phyloP scores from a whole-genome alignment of 441 rosid species.

The Erysimum cheiri region DNA sequence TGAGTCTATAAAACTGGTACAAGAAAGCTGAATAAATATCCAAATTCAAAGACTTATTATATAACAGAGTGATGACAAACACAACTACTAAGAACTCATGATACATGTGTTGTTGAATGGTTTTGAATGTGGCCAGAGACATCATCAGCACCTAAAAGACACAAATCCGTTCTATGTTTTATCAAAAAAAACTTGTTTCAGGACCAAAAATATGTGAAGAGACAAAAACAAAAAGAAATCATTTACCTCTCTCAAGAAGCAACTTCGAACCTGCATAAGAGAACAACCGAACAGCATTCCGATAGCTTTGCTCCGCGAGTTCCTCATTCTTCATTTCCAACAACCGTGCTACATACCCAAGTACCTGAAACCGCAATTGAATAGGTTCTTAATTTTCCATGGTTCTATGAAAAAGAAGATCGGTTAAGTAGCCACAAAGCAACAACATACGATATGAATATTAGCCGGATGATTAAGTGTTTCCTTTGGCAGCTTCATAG shows the following conservation, averaged over 20 bases:
- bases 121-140: constrained; percentile 24
- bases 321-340: constrained; percentile 68
- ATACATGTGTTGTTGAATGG: constrained; percentile 29
- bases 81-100: constrained; percentile 19
- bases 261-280: constrained; percentile 71
- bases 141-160: constrained; percentile 38
- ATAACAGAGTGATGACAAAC: constrained; percentile 27
- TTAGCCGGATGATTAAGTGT: constrained; percentile 92
- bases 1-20: constrained; percentile 5
- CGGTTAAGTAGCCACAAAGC: not conserved
- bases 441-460: constrained; percentile 59
- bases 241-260: constrained; percentile 31
- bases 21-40: not conserved
- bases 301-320: constrained; percentile 68
- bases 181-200: constrained; percentile 7
- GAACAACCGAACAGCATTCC: constrained; percentile 66
- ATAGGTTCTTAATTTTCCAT: constrained; percentile 13
- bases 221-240: not conserved
- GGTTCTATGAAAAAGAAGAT: constrained; percentile 9
- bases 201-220: not conserved
- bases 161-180: constrained; percentile 10
- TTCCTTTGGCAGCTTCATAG: constrained; percentile 49
- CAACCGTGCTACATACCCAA: constrained; percentile 65
- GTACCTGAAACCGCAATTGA: constrained; percentile 52
- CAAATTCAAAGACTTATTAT: constrained; percentile 18